Percentiles rank a stretch among this genome's conserved stretches.
Conservation (phyloP, 2,329 filamentous ascomycete genomes). For the Trichocomaceae sp. region DNA sequence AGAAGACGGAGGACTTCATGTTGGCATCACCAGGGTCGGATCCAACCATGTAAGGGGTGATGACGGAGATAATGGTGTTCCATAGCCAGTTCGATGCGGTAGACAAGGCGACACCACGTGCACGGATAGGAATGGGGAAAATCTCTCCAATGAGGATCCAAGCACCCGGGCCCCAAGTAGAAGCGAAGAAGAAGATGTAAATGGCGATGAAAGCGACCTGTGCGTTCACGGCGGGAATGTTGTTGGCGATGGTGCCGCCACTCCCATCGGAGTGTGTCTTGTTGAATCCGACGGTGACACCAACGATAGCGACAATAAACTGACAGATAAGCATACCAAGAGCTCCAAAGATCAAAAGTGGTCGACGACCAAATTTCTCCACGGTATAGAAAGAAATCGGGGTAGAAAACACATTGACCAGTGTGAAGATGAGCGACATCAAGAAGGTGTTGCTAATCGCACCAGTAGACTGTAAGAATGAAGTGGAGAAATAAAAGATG, state of each 20-base stretch:
- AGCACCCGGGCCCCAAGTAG: slow-evolving; percentile 73
- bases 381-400: slow-evolving; percentile 82
- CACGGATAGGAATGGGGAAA: slow-evolving; percentile 82
- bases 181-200: slow-evolving; percentile 90
- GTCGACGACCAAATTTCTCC: slow-evolving; percentile 73
- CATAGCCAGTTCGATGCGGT: slow-evolving; percentile 89
- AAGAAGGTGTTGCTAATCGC: slow-evolving; percentile 73
- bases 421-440: slow-evolving; percentile 76
- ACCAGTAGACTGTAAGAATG: slow-evolving; percentile 73
- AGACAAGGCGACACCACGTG: slow-evolving; percentile 77
- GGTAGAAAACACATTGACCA: slow-evolving; percentile 81
- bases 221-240: slow-evolving; percentile 34
- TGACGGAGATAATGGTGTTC: slow-evolving; percentile 68
- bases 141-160: slow-evolving; percentile 78
- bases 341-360: slow-evolving; percentile 71
- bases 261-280: slow-evolving; percentile 27
- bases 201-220: slow-evolving; percentile 85
- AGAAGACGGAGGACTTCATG: slow-evolving; percentile 65
- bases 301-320: slow-evolving; percentile 76
- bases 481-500: slow-evolving; percentile 80
- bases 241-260: slow-evolving; percentile 54
- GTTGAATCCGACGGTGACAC: slow-evolving; percentile 53
- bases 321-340: slow-evolving; percentile 78
- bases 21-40: slow-evolving; percentile 10
- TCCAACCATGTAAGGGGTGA: slow-evolving; percentile 66